These are phyloP conservation scores for Boletales sp. DNA, from an alignment of 768 basidiomycete genomes.

Conservation along the genomic window DNA sequence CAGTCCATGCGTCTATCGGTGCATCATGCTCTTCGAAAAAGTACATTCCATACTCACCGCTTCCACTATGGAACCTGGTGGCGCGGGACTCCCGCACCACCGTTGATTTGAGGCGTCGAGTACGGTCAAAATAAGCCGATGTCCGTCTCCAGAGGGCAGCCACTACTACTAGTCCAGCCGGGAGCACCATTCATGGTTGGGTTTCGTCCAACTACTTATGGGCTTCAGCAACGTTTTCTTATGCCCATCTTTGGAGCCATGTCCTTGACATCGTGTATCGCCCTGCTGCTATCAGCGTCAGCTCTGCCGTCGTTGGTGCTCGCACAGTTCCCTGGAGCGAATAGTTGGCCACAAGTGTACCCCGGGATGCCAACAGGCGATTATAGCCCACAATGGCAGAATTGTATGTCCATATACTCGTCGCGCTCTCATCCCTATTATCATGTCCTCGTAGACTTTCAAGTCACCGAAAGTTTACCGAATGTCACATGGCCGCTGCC, in stretches of 20 bases:
- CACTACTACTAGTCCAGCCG: no score
- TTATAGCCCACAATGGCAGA: conserved; percentile 59
- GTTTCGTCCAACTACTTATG: no score
- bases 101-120: no score
- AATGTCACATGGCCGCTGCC: conserved; percentile 51
- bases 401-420: conserved; percentile 38
- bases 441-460: conserved; percentile 43
- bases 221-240: no score
- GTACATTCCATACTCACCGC: no score
- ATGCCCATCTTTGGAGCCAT: not conserved
- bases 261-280: not conserved
- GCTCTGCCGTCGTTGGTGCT: not conserved
- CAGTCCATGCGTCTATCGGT: no score
- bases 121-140: no score
- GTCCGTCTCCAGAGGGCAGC: no score
- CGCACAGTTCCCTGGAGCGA: not conserved
- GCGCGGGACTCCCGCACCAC: no score
- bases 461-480: conserved; percentile 51
- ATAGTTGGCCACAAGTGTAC: conserved; percentile 36
- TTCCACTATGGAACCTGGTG: no score
- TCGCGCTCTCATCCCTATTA: not conserved
- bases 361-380: conserved; percentile 41
- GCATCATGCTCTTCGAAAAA: no score
- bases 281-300: not conserved
- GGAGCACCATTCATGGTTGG: no score